Evolutionary conservation across 305 asterid genomes (phyloP).

Genomic region (Fraxinus angustifolia): DNA sequence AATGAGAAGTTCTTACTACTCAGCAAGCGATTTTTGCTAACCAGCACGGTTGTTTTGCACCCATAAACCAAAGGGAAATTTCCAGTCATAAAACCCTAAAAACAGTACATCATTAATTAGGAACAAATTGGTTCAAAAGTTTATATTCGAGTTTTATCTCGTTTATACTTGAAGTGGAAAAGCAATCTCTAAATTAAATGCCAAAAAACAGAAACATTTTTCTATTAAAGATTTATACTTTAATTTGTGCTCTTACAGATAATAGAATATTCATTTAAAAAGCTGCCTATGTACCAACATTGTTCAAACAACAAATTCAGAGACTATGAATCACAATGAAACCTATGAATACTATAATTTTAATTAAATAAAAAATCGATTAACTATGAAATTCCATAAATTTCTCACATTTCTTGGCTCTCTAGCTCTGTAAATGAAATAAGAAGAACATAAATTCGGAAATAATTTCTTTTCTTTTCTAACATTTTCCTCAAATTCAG

Average conservation of each 20-base stretch:
- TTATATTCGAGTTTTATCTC: neutral
- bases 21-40: conserved; percentile 26
- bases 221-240: neutral
- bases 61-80: conserved; percentile 34
- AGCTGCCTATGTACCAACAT: neutral
- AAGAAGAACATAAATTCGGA: neutral
- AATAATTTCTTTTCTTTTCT: neutral
- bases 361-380: neutral
- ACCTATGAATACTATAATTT: neutral
- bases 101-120: conserved; percentile 11
- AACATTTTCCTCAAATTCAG: neutral
- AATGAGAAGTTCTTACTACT: conserved; percentile 34
- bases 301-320: neutral
- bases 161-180: neutral
- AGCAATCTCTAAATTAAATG: neutral
- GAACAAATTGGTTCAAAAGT: neutral
- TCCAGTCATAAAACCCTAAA: conserved; percentile 38
- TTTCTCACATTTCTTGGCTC: neutral
- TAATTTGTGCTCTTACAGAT: neutral
- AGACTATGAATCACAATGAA: neutral
- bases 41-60: conserved; percentile 25
- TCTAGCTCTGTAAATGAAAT: neutral
- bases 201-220: neutral
- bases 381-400: neutral
- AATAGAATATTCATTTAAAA: neutral